These are phyloP conservation scores for Elaeis oleifera DNA, from an alignment of 202 grass and related monocot genomes.

Conservation along the genomic window DNA sequence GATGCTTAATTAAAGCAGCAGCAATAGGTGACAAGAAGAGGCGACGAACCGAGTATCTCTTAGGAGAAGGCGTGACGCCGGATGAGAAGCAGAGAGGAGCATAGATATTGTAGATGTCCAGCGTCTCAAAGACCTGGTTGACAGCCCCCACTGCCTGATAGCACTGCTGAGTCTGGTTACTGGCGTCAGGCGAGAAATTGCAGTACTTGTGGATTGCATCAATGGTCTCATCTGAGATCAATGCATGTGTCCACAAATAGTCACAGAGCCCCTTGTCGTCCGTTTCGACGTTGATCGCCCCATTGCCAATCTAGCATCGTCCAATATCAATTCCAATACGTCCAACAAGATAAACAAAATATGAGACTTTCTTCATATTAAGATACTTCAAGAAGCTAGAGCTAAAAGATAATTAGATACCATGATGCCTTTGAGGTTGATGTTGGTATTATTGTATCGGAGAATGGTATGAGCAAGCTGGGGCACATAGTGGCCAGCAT, in stretches of 20 bases:
- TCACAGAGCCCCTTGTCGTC: conserved; percentile 60
- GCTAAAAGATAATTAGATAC: conserved; percentile 13
- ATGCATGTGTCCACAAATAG: conserved; percentile 82
- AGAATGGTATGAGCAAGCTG: conserved; percentile 73
- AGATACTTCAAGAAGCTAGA: neutral
- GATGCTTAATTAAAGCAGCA: too few species aligned
- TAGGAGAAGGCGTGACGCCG: too few species aligned
- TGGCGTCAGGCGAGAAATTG: conserved; percentile 40
- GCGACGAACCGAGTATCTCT: too few species aligned
- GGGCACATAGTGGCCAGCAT: conserved; percentile 79
- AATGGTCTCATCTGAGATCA: conserved; percentile 58
- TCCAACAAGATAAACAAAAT: too few species aligned
- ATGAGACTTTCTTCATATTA: too few species aligned
- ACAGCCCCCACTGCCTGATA: neutral
- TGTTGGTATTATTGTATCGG: conserved; percentile 21
- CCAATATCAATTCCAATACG: neutral
- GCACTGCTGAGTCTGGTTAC: conserved; percentile 7
- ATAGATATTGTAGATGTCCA: too few species aligned
- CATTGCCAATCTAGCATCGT: conserved; percentile 65
- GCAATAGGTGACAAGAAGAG: too few species aligned
- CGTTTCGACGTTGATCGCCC: conserved; percentile 59
- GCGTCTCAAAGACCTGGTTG: neutral
- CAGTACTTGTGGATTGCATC: conserved; percentile 42
- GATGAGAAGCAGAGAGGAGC: too few species aligned
- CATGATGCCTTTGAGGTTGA: conserved; percentile 87